Base-by-base conservation (phyloP, 768 basidiomycete genomes). In the Tephrocybe sp. region DNA sequence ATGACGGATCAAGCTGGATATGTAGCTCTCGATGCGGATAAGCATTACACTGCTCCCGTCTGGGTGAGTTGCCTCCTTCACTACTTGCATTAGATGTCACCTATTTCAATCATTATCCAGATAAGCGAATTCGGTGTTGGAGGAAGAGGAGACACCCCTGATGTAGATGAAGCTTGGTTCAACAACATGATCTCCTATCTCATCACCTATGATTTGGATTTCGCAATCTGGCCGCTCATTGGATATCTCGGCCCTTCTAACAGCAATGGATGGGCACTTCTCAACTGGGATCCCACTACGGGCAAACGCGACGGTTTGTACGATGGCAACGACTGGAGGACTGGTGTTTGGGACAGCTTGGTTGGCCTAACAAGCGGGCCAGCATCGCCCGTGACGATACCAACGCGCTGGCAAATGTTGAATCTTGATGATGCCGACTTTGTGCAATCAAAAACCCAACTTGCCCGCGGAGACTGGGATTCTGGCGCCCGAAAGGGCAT, bases 231-330 rank as follows among this genome's bases (percentile, higher is more conserved):
- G 55, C 55, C 55, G 13, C 55, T 56, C 31, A 27, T 50, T 13
- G 55, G 55, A 4, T 56, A 56, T 15, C 37, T 53, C 11, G 52
- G 51, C 2, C 48, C 51, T 22, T 31, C 16, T 21, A 53, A 52
- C n/a, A 41, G 16, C 48, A 53, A 56, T 16, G 55, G 55, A 36
- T 56, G 52, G 55, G 55, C 52, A n/a, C 52, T 56, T 29, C 47
- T 52, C 19, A 56, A 56, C 24, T 56, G 50, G 47, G 38, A 56
- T 21, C 50, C 44, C n/a, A 31, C 40, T n/a, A 52, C 50, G 21
- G 41, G 51, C 7, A 19, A 23, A 2, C 47, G 46, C 12, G 55
- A 56, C 8, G 38, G 55, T 24, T 21, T 56, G 25, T 52, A 52
- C 19, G 55, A 56, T n/a, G 55, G 50, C 41, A 52, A 52, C 13